Conservation (phyloP, 2,329 filamentous ascomycete species). For the Fusarium palustre region DNA sequence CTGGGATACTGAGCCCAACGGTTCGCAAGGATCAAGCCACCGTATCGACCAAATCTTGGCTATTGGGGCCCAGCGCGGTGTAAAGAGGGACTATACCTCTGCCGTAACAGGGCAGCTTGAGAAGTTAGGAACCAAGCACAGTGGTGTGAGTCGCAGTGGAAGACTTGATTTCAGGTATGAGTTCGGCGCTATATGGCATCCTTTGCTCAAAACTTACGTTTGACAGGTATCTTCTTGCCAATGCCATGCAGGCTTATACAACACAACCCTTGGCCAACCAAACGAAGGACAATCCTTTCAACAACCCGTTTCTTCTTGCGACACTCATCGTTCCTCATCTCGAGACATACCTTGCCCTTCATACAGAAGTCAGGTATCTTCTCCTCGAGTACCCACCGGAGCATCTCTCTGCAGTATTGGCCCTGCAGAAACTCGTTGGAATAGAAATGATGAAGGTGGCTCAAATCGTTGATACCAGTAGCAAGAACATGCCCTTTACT, state of each 20-base stretch:
- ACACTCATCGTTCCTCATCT: slow-evolving; percentile 70
- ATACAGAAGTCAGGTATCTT: slow-evolving; percentile 66
- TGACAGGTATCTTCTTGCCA: slow-evolving; percentile 68
- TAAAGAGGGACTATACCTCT: slow-evolving; percentile 62
- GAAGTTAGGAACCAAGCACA: slow-evolving; percentile 63
- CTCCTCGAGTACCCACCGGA: slow-evolving; percentile 69
- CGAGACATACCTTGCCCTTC: slow-evolving; percentile 67
- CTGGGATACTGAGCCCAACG: slow-evolving; percentile 50
- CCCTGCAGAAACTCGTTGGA: slow-evolving; percentile 68
- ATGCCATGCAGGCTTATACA: slow-evolving; percentile 69
- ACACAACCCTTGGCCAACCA: slow-evolving; percentile 63
- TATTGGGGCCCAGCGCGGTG: slow-evolving; percentile 67
- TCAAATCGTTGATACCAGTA: slow-evolving; percentile 63
- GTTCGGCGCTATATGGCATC: background rate
- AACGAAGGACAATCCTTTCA: slow-evolving; percentile 65
- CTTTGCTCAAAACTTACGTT: slow-evolving; percentile 15
- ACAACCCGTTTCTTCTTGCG: slow-evolving; percentile 66
- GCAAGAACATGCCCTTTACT: slow-evolving; percentile 54
- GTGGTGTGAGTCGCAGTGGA: slow-evolving; percentile 64
- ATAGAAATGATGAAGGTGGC: slow-evolving; percentile 68
- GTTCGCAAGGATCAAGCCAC: slow-evolving; percentile 50
- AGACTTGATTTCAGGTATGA: slow-evolving; percentile 69
- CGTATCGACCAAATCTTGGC: slow-evolving; percentile 70
- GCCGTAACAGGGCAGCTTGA: slow-evolving; percentile 65
- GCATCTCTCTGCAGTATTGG: slow-evolving; percentile 67